Evolutionary conservation across 805 yeast genomes (phyloP).

Genomic region (Metschnikowia kofuensis): DNA sequence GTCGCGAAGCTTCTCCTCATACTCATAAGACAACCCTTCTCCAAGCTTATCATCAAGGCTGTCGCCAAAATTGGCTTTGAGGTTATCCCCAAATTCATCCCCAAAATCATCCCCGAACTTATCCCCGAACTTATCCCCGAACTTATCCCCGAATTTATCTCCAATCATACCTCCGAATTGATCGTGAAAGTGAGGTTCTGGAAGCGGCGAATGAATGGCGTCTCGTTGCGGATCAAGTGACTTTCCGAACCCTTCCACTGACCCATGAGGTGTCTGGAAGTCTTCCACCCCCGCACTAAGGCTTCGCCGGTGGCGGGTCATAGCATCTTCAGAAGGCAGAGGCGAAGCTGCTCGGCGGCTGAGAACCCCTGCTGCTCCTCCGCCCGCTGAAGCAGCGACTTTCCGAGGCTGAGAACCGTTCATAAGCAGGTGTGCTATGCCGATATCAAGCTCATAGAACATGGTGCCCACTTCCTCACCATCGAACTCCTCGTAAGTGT

Average conservation of each 20-base stretch:
- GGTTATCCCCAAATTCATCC: too few species aligned
- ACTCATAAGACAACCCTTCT: too few species aligned
- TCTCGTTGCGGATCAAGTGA: conserved; percentile 27
- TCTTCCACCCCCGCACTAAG: conserved; percentile 34
- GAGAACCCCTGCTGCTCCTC: conserved; percentile 19
- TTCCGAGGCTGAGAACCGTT: conserved; percentile 10
- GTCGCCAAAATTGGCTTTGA: too few species aligned
- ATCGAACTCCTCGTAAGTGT: conserved; percentile 50
- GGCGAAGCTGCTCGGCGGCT: conserved; percentile 17
- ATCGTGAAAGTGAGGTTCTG: neutral
- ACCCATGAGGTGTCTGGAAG: conserved; percentile 24
- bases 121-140: too few species aligned
- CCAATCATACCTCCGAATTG: neutral
- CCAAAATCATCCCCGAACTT: too few species aligned
- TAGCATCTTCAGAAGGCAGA: conserved; percentile 17
- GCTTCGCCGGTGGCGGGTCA: conserved; percentile 33
- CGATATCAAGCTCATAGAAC: conserved; percentile 61
- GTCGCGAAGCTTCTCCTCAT: conserved; percentile 10
- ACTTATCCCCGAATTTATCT: too few species aligned
- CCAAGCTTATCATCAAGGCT: too few species aligned
- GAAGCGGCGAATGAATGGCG: neutral
- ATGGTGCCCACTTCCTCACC: conserved; percentile 51
- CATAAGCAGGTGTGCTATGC: conserved; percentile 35
- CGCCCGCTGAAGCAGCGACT: conserved; percentile 21
- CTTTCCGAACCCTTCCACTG: conserved; percentile 17